Percentiles rank a stretch among this genome's conserved stretches.
Evolutionary conservation across 768 basidiomycete genomes (phyloP).

Genomic region (Serendipita vermifera): DNA sequence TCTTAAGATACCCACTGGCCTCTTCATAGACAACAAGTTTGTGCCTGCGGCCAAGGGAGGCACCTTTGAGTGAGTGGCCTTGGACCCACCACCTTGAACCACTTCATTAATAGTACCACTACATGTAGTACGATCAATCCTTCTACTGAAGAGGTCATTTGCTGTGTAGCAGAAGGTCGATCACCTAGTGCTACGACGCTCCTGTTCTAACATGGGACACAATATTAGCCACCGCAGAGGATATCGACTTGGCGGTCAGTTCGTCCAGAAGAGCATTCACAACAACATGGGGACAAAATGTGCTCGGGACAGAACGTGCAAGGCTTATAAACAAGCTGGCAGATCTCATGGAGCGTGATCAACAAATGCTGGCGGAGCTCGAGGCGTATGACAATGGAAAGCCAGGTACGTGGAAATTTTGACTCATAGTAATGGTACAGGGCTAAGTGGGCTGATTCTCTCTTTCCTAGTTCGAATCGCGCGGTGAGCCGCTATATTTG

Average conservation of each 20-base stretch:
- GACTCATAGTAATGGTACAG: conserved; percentile 15
- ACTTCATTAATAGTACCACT: neutral
- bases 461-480: conserved; percentile 10
- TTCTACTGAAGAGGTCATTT: conserved; percentile 4
- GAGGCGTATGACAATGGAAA: conserved; percentile 53
- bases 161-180: neutral
- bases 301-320: conserved; percentile 39
- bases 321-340: conserved; percentile 50
- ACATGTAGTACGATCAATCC: conserved; percentile 2
- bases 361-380: conserved; percentile 54
- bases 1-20: conserved; percentile 37
- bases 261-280: conserved; percentile 53
- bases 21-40: conserved; percentile 63
- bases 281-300: conserved; percentile 54
- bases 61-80: conserved; percentile 54
- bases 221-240: conserved; percentile 39
- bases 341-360: conserved; percentile 45
- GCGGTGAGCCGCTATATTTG: neutral
- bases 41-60: conserved; percentile 40
- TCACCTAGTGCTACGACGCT: neutral
- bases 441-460: neutral
- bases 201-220: conserved; percentile 32
- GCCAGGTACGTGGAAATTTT: conserved; percentile 27
- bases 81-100: neutral
- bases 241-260: conserved; percentile 64